Conservation (phyloP, 2,329 filamentous ascomycete genomes). For the Exophiala aquamarina region DNA sequence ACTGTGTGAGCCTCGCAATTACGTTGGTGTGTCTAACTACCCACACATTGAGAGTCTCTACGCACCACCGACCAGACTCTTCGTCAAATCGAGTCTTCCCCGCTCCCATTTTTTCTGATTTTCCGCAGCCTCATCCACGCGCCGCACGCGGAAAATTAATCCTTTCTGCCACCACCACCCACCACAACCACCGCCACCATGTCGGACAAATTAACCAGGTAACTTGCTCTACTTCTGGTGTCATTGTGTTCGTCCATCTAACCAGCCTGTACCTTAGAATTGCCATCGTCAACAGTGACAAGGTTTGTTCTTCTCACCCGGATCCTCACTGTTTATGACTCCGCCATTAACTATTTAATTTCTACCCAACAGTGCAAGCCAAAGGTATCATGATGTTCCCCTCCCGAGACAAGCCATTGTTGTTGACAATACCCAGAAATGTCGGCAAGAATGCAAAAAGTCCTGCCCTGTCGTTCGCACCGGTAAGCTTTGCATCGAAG, state of each 20-base stretch:
- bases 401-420: conserved; percentile 6
- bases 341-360: conserved; percentile 42
- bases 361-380: conserved; percentile 70
- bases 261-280: conserved; percentile 61
- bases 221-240: conserved; percentile 42
- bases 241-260: background rate
- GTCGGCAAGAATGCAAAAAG: conserved; percentile 98
- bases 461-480: conserved; percentile 96
- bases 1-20: too few relatives aligned
- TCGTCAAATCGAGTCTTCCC: too few relatives aligned
- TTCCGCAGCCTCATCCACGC: too few relatives aligned
- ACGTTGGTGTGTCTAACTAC: too few relatives aligned
- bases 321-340: conserved; percentile 14
- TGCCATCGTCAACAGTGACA: conserved; percentile 98
- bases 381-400: conserved; percentile 57
- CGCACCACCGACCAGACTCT: too few relatives aligned
- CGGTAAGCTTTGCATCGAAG: conserved; percentile 97
- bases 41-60: too few relatives aligned
- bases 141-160: too few relatives aligned
- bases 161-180: too few relatives aligned
- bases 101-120: too few relatives aligned
- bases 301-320: conserved; percentile 46
- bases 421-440: conserved; percentile 69
- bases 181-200: conserved; percentile 52
- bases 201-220: conserved; percentile 95